Conservation (phyloP, 1,139 yeast species). For the Candida sp. region DNA sequence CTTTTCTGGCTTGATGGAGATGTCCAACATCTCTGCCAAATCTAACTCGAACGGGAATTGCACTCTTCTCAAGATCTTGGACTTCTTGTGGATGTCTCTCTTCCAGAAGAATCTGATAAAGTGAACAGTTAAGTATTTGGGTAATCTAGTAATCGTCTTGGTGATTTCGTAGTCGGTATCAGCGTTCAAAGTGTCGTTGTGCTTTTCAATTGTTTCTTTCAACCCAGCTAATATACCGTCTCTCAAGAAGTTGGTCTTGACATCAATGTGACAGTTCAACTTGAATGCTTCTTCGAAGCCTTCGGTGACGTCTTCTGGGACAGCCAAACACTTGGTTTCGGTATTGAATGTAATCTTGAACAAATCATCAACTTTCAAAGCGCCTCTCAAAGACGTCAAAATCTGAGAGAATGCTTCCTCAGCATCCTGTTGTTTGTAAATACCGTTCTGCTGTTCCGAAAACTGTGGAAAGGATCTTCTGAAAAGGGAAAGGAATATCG, state of each 20-base stretch:
- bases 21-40: slow-evolving; percentile 83
- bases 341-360: slow-evolving; percentile 72
- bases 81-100: slow-evolving; percentile 86
- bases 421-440: slow-evolving; percentile 95
- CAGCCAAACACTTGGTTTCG: slow-evolving; percentile 61
- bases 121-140: slow-evolving; percentile 88
- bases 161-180: slow-evolving; percentile 73
- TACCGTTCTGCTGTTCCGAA: slow-evolving; percentile 77
- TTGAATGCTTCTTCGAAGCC: slow-evolving; percentile 59
- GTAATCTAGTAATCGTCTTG: slow-evolving; percentile 77
- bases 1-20: slow-evolving; percentile 67
- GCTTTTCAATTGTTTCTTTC: slow-evolving; percentile 78
- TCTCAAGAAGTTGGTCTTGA: slow-evolving; percentile 84
- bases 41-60: slow-evolving; percentile 95
- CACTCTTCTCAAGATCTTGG: slow-evolving; percentile 92
- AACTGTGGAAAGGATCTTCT: slow-evolving; percentile 85
- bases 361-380: slow-evolving; percentile 53
- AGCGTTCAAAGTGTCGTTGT: slow-evolving; percentile 68
- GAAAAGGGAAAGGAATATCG: slow-evolving; percentile 63
- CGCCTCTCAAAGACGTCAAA: slow-evolving; percentile 55
- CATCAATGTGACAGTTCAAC: slow-evolving; percentile 87
- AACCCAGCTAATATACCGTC: slow-evolving; percentile 84
- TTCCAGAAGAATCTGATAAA: slow-evolving; percentile 97
- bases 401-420: slow-evolving; percentile 94
- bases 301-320: slow-evolving; percentile 56